Percentiles rank a stretch among this genome's conserved stretches.
Conservation (phyloP, 805 yeast genomes). For the Candida palmyrensis region DNA sequence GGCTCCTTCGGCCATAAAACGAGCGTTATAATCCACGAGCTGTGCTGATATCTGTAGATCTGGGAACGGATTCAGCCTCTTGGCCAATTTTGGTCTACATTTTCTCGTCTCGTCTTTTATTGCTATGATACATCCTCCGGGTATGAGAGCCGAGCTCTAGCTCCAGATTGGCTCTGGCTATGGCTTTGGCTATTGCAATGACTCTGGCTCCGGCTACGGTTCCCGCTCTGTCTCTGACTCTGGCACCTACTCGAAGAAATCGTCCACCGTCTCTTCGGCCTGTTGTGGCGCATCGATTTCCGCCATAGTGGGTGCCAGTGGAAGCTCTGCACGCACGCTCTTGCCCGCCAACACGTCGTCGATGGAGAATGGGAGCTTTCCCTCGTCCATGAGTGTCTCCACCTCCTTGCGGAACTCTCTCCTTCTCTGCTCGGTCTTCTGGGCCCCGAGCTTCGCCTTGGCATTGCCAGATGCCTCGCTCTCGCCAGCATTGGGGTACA, state of each 20-base stretch:
- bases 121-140: slow-evolving; percentile 8
- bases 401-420: slow-evolving; percentile 44
- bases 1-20: too few species aligned
- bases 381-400: slow-evolving; percentile 46
- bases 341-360: slow-evolving; percentile 43
- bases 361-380: slow-evolving; percentile 48
- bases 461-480: slow-evolving; percentile 20
- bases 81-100: too few species aligned
- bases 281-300: slow-evolving; percentile 44
- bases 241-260: slow-evolving; percentile 40
- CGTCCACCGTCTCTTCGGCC: slow-evolving; percentile 34
- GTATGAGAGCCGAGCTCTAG: too few species aligned
- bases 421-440: slow-evolving; percentile 39
- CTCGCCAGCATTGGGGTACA: slow-evolving; percentile 50
- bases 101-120: too few species aligned
- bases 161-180: too few species aligned
- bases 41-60: too few species aligned
- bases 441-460: slow-evolving; percentile 38
- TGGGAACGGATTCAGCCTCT: too few species aligned
- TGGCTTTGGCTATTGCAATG: too few species aligned
- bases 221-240: too few species aligned
- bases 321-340: slow-evolving; percentile 21
- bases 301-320: slow-evolving; percentile 9
- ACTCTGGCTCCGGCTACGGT: too few species aligned
- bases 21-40: too few species aligned